Evolutionary conservation across 2,329 filamentous ascomycete genomes (phyloP).

Genomic region (Truncatella angustata): DNA sequence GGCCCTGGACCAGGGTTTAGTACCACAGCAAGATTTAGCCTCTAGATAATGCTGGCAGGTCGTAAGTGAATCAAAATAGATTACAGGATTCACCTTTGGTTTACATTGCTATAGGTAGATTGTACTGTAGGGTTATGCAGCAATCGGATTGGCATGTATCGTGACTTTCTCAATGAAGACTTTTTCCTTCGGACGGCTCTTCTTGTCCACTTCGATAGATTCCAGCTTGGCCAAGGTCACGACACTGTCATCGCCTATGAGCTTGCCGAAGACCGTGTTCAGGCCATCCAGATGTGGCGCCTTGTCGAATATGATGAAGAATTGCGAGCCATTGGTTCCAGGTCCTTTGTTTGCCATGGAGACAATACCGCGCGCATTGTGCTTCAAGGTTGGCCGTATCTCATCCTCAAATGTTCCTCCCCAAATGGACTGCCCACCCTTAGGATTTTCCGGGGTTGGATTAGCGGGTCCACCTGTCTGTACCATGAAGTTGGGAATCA

Average conservation of each 20-base stretch:
- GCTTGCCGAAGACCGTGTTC: conserved; percentile 80
- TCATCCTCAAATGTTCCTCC: conserved; percentile 75
- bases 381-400: conserved; percentile 67
- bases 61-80: background rate
- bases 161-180: conserved; percentile 67
- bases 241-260: conserved; percentile 63
- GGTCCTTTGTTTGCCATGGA: conserved; percentile 80
- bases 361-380: conserved; percentile 67
- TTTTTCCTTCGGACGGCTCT: conserved; percentile 68
- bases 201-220: conserved; percentile 71
- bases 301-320: conserved; percentile 76
- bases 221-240: conserved; percentile 71
- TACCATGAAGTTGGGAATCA: conserved; percentile 78
- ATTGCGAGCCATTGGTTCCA: conserved; percentile 74
- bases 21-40: too few species aligned
- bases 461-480: conserved; percentile 68
- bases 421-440: conserved; percentile 73
- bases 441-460: conserved; percentile 57
- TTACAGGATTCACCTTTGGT: background rate
- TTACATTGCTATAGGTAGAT: background rate
- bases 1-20: too few species aligned
- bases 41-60: too few species aligned
- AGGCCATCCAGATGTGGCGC: conserved; percentile 79
- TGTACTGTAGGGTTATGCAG: conserved; percentile 44
- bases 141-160: conserved; percentile 78